Evolutionary conservation across 2,329 filamentous ascomycete species (phyloP), one percentile per base, ranked within the genome.

Genomic region (Ophiostoma novo-ulmi): DNA sequence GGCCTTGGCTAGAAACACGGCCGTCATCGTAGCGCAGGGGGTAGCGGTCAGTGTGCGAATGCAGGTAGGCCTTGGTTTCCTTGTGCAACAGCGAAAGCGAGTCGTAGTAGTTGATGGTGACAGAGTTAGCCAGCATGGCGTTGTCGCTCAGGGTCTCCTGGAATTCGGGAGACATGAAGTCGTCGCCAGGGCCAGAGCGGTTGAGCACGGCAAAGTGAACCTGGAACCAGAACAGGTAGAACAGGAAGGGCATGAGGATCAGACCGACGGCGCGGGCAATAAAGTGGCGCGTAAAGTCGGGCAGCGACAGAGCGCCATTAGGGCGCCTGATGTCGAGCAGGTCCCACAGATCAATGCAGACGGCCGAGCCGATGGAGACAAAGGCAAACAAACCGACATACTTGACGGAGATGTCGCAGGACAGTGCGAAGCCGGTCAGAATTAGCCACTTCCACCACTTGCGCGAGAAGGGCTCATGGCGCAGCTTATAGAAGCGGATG

Each of bases 401-500:
- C 84, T 99, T 99, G 79, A 92, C 97, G 70, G 95, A 98, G 77
- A 99, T 98, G 78, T 97, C 95, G 79, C 94, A 98, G 78, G 94
- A 97, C 78, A 99, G 86, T 72, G 90, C 90, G 79, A 99, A 94
- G 72, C 95, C 95, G 8, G 95, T 99, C 76, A 98, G 82, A 73
- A 99, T 88, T 72, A 99, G 87, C 95, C 95, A 99, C 81, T 99
- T 99, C 95, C 95, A 99, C 95, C 95, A 99, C 82, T 99, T 98
- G 73, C 93, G 88, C 72, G 91, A 88, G 79, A 99, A 99, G 3
- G 95, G 86, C 74, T 89, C 86, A 76, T 98, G 94, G 75, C 95
- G 88, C 75, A 94, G 84, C 85, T 98, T 99, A 85, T 98, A 98
- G 82, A 98, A 99, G 76, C 94, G 93, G 81, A 99, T 91, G 81